phyloP scores from a whole-genome alignment of 495 filamentous ascomycete genomes.

The Rostrohypoxylon terebratum region DNA sequence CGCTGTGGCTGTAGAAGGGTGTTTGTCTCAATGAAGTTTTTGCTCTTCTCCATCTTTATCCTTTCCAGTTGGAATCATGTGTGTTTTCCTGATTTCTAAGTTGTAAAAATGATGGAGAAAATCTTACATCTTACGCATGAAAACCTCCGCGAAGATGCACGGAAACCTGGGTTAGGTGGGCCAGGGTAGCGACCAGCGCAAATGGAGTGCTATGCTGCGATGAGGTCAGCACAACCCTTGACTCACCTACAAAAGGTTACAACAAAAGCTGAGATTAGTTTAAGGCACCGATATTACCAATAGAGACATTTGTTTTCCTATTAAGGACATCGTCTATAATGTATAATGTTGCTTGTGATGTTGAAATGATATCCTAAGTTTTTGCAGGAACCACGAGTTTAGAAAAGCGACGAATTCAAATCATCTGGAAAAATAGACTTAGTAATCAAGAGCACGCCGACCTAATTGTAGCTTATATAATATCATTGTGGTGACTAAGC shows the following conservation, averaged over 20 bases:
- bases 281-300: neutral
- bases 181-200: neutral
- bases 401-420: neutral
- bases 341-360: too few relatives aligned
- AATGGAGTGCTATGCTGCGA: constrained; percentile 1
- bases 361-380: too few relatives aligned
- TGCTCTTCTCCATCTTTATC: constrained; percentile 1
- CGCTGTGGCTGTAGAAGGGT: neutral
- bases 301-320: neutral
- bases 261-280: neutral
- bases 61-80: neutral
- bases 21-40: neutral
- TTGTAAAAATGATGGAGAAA: neutral
- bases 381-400: too few relatives aligned
- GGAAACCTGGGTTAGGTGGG: neutral
- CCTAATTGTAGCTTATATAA: too few relatives aligned
- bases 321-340: too few relatives aligned
- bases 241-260: neutral
- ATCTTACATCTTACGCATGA: neutral
- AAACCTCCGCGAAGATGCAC: neutral
- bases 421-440: too few relatives aligned
- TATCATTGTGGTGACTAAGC: too few relatives aligned
- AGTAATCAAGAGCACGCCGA: too few relatives aligned
- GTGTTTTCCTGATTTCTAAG: neutral
- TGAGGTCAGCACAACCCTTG: constrained; percentile 8